Base-by-base conservation (phyloP, 1,284 basidiomycete genomes). In the Cryptococcus sp. region DNA sequence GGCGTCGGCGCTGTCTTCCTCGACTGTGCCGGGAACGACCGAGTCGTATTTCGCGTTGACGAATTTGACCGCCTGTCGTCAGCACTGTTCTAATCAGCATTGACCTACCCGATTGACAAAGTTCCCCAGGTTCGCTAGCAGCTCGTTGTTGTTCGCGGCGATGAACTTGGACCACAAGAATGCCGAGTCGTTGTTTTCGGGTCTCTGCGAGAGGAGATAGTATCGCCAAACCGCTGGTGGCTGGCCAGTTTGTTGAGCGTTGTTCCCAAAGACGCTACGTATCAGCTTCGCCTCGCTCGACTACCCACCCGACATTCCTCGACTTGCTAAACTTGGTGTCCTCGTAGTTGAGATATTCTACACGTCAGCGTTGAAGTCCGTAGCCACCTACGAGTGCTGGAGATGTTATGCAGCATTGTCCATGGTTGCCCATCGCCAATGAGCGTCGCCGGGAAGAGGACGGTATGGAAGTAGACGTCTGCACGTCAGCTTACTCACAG, bases 301-400 rank as follows among this genome's bases (percentile, higher is more conserved):
- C 13, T 17, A 45, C 71, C 51, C 61, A 73, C 73, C 96, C 96
- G 59, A 97, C 88, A 68, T 93, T 93, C 68, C 91, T 87, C 70
- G 92, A 94, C 81, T 99, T 99, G 57, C 92, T 96, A 83, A 99
- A 99, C 78, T 99, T 99, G 53, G 94, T 95, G 56, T 92, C 92
- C 78, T 99, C 96, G 78, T 99, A 99, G 75, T 98, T 97, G 59
- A 99, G 83, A 77, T 96, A 99, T 78, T 99, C 93, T 93, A 67
- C 1, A 31, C 52, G 31, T 57, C 49, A 60, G 57, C 49, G 16
- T 41, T 19, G 27, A 23, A 54, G 19, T 50, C 23, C 17, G 22
- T 22, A n/a, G 15, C 6, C 51, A 67, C 82, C 65, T 57, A 91
- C 92, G 93, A 59, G 96, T 98, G 6, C 93, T 93, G 25, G 92